Conservation (phyloP, 768 basidiomycete genomes). For the Boletus fagicola region DNA sequence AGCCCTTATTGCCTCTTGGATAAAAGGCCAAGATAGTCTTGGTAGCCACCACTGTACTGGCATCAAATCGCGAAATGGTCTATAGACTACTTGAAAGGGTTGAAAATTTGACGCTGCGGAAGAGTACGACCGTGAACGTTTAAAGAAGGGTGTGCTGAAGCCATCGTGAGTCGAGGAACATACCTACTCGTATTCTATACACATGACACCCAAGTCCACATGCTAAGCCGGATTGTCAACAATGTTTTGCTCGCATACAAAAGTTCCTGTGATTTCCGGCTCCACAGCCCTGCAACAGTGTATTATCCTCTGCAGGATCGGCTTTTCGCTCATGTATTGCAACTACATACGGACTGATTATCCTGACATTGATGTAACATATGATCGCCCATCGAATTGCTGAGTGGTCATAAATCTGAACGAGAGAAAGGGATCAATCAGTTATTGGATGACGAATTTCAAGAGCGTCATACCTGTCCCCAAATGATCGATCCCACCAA, state of each 20-base stretch:
- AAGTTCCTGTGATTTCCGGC: neutral
- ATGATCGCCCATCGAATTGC: neutral
- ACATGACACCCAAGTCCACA: too few relatives aligned
- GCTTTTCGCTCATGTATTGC: neutral
- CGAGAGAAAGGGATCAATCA: neutral
- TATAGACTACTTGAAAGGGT: too few relatives aligned
- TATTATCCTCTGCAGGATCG: neutral
- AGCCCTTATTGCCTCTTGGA: neutral
- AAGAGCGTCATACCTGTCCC: neutral
- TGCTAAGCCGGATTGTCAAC: neutral
- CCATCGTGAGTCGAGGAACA: neutral
- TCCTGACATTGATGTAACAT: neutral
- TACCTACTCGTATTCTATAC: neutral
- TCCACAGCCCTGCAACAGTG: neutral
- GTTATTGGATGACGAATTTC: neutral
- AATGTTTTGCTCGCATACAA: neutral
- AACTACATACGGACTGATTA: neutral
- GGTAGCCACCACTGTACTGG: too few relatives aligned
- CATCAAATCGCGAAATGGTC: too few relatives aligned
- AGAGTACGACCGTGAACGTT: too few relatives aligned
- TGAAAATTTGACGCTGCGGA: too few relatives aligned
- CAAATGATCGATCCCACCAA: neutral
- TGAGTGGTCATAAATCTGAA: neutral
- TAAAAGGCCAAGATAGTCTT: too few relatives aligned
- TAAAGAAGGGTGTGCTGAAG: too few relatives aligned